phyloP scores from a whole-genome alignment of 164 flowering plant species.

The Protea cynaroides region DNA sequence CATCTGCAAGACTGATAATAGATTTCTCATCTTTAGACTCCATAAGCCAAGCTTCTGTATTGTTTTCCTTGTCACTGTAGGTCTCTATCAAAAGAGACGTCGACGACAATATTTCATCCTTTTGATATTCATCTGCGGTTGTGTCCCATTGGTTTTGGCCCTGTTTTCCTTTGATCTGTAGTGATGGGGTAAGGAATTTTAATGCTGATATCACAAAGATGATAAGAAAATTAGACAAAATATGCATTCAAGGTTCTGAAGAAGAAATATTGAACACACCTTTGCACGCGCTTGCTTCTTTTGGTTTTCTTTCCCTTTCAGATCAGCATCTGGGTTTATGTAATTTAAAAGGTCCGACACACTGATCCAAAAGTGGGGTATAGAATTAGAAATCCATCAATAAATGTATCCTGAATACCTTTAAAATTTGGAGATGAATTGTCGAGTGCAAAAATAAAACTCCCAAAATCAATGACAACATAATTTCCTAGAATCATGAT shows the following conservation, averaged over 20 bases:
- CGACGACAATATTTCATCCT: constrained; percentile 40
- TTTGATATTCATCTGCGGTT: constrained; percentile 39
- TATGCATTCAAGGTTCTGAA: neutral
- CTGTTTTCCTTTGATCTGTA: constrained; percentile 58
- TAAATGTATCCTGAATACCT: neutral
- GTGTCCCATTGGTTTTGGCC: constrained; percentile 44
- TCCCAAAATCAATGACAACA: neutral
- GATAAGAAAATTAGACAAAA: neutral
- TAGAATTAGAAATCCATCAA: neutral
- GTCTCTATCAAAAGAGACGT: constrained; percentile 31
- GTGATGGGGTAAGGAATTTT: neutral
- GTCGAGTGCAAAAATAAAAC: neutral
- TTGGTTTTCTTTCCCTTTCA: constrained; percentile 73
- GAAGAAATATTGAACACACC: constrained; percentile 38
- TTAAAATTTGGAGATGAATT: neutral
- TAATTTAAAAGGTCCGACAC: constrained; percentile 91
- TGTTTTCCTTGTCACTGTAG: constrained; percentile 63
- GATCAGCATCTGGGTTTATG: constrained; percentile 76
- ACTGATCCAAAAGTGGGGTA: constrained; percentile 34
- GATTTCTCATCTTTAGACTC: constrained; percentile 35
- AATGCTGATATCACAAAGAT: neutral
- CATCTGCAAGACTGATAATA: constrained; percentile 22
- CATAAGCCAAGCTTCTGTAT: constrained; percentile 27
- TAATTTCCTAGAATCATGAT: neutral
- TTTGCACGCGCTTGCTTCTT: constrained; percentile 83